Evolutionary conservation across 1,139 yeast genomes (phyloP), one percentile per base, ranked within the genome.

Genomic region (Yamadazyma kanchanaburiensis): DNA sequence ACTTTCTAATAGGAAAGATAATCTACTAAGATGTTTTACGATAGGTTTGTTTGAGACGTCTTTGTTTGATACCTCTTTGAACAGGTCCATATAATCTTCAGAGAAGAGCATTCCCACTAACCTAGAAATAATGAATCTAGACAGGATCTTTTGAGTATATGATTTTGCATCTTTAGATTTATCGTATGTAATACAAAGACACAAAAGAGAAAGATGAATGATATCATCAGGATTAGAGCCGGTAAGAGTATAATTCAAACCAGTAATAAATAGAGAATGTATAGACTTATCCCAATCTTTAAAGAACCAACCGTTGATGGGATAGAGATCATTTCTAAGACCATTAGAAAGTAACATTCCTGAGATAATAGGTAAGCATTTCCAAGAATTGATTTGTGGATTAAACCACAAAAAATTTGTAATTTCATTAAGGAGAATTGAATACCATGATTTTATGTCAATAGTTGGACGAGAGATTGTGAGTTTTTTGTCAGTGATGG

Each of bases 401-500:
- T 62, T 49, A 39, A 38, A 63, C 6, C 30, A 33, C 5, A 47
- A 63, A 39, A 67, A 67, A 32, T 56, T 51, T 24, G 38, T 38
- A 23, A 73, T 36, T 28, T 73, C 72, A 15, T 56, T 53, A 21
- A 61, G 40, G 3, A 78, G 35, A 0, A 69, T 59, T 4, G 60
- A 52, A 42, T 72, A 74, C 63, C 81, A 83, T 3, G 60, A 56
- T 37, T 70, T 60, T 14, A 76, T 56, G 1, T 77, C 52, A 6
- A 83, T 47, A 0, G 85, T 68, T 1, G 94, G 94, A 37, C 74
- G 73, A 6, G 86, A 76, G 4, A 81, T 60, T 30, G 60, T 60
- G 30, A 68, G 58, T 47, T 83, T 83, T 40, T 73, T 67, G 27
- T 70, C 74, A 12, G 74, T 39, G 6, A 73, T 52, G 30, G 64